phyloP scores from a whole-genome alignment of 305 asterid genomes.

The Ajuga reptans region DNA sequence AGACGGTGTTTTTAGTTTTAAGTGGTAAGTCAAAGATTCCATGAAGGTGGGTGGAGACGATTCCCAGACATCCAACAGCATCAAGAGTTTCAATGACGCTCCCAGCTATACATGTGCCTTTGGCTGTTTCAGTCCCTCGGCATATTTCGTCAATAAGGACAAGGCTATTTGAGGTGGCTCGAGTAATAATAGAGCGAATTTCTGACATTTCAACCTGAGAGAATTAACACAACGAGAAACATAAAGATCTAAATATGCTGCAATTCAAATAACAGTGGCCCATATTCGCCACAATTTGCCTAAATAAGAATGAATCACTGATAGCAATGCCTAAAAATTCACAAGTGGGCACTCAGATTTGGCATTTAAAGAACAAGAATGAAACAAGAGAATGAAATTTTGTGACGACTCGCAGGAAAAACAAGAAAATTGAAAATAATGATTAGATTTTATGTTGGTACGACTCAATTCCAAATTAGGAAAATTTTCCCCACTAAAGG shows the following conservation, averaged over 20 bases:
- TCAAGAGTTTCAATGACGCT: slow-evolving; percentile 85
- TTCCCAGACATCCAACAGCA: slow-evolving; percentile 60
- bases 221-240: background rate
- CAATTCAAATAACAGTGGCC: background rate
- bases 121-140: slow-evolving; percentile 98
- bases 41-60: slow-evolving; percentile 89
- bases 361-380: background rate
- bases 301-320: background rate
- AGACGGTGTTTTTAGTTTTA: slow-evolving; percentile 40
- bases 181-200: slow-evolving; percentile 61
- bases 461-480: background rate
- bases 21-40: slow-evolving; percentile 80
- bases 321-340: background rate
- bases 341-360: background rate
- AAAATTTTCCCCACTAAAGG: background rate
- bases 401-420: background rate
- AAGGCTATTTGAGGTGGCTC: slow-evolving; percentile 81
- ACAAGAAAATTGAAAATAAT: background rate
- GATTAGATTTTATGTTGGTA: background rate
- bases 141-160: slow-evolving; percentile 92
- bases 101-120: slow-evolving; percentile 96
- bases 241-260: background rate
- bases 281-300: background rate
- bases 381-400: too few relatives aligned
- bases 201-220: slow-evolving; percentile 96